Conservation (phyloP, 805 yeast species). For the Nakazawaea holstii region DNA sequence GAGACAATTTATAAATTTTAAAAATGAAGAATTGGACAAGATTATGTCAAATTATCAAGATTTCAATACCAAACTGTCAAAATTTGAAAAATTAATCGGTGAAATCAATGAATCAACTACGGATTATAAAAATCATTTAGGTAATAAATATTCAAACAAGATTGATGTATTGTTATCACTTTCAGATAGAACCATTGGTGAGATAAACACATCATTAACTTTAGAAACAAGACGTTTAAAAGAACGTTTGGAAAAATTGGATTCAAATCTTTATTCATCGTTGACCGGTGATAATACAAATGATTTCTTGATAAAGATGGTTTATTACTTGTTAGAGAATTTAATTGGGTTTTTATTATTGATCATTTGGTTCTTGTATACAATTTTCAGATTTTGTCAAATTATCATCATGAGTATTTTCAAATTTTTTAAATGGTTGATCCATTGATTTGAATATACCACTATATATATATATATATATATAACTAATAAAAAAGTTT, state of each 20-base stretch:
- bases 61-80: constrained; percentile 10
- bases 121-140: constrained; percentile 8
- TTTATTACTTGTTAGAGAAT: constrained; percentile 45
- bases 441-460: neutral
- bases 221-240: constrained; percentile 50
- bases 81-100: constrained; percentile 8
- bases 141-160: constrained; percentile 26
- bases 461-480: neutral
- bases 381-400: neutral
- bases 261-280: constrained; percentile 17
- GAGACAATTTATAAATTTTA: neutral
- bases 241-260: constrained; percentile 41
- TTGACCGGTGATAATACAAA: constrained; percentile 21
- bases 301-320: constrained; percentile 28
- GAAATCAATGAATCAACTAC: constrained; percentile 1
- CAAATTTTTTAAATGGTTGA: constrained; percentile 2
- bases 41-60: constrained; percentile 17
- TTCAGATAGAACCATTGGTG: constrained; percentile 67
- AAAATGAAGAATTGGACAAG: constrained; percentile 1
- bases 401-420: neutral
- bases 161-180: constrained; percentile 56
- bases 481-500: no score
- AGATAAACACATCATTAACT: constrained; percentile 65
- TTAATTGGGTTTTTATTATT: constrained; percentile 46
- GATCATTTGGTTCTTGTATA: constrained; percentile 44